Evolutionary conservation across 202 grass and related monocot species (phyloP).

Genomic region (Setaria viridis): DNA sequence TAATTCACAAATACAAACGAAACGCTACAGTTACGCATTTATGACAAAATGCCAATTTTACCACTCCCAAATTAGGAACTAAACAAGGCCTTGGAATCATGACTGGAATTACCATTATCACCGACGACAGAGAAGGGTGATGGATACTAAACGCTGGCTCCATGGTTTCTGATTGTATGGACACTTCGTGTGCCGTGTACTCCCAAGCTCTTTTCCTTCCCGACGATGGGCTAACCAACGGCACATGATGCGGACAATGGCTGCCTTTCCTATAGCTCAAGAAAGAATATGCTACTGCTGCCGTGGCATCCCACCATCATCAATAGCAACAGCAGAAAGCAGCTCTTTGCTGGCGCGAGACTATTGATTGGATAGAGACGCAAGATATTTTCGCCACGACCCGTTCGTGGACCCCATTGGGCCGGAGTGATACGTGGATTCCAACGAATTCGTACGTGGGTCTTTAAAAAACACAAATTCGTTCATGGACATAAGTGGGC

Average conservation of each 20-base stretch:
- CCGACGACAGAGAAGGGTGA: too few relatives aligned
- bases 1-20: too few relatives aligned
- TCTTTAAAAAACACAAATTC: too few relatives aligned
- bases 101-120: background rate
- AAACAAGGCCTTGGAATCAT: background rate
- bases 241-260: background rate
- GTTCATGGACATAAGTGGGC: background rate
- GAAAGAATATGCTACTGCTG: slow-evolving; percentile 3
- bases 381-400: background rate
- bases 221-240: background rate
- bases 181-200: too few relatives aligned
- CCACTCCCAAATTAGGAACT: too few relatives aligned
- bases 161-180: too few relatives aligned
- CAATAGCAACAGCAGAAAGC: background rate
- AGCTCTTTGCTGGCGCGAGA: background rate
- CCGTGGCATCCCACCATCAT: background rate
- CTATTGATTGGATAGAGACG: background rate
- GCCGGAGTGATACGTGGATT: too few relatives aligned
- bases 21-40: too few relatives aligned
- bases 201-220: background rate
- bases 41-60: too few relatives aligned
- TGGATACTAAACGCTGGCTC: background rate
- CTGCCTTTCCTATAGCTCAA: background rate
- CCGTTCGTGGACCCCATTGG: background rate
- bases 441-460: too few relatives aligned